Evolutionary conservation across 2,329 filamentous ascomycete genomes (phyloP).

Genomic region (Fonsecaea multimorphosa): DNA sequence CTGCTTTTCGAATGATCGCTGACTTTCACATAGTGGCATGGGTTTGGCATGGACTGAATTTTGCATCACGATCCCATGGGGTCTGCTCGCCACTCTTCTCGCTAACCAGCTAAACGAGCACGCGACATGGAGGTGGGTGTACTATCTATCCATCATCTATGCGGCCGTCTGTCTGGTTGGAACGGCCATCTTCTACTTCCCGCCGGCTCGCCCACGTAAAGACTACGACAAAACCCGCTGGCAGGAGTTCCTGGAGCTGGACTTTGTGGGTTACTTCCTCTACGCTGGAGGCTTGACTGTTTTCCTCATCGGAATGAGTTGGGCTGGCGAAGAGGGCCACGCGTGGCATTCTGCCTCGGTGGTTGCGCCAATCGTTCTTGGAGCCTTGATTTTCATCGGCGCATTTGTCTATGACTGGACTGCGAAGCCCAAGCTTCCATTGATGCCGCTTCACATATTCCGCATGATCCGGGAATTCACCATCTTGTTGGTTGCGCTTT

Average conservation of each 20-base stretch:
- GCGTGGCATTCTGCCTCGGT: constrained; percentile 51
- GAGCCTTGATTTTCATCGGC: constrained; percentile 42
- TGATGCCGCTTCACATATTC: constrained; percentile 21
- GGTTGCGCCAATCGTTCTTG: constrained; percentile 47
- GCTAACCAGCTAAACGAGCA: constrained; percentile 53
- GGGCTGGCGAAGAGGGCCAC: constrained; percentile 49
- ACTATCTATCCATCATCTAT: constrained; percentile 42
- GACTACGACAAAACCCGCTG: constrained; percentile 40
- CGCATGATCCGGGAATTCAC: constrained; percentile 21
- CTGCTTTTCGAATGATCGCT: constrained; percentile 25
- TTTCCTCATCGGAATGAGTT: constrained; percentile 53
- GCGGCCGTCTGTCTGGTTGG: constrained; percentile 38
- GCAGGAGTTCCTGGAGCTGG: constrained; percentile 53
- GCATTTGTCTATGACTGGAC: constrained; percentile 50
- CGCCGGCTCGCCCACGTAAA: constrained; percentile 56
- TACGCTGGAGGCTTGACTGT: constrained; percentile 50
- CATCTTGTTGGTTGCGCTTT: constrained; percentile 17
- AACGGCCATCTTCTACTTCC: constrained; percentile 56
- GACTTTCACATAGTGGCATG: constrained; percentile 45
- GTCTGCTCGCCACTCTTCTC: constrained; percentile 52
- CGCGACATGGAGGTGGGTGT: constrained; percentile 59
- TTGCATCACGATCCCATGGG: constrained; percentile 21
- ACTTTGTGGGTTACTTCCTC: constrained; percentile 54
- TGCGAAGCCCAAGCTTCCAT: constrained; percentile 14
- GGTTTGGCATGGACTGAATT: constrained; percentile 46